phyloP scores from a whole-genome alignment of 495 filamentous ascomycete species.

The Talaromyces liani region DNA sequence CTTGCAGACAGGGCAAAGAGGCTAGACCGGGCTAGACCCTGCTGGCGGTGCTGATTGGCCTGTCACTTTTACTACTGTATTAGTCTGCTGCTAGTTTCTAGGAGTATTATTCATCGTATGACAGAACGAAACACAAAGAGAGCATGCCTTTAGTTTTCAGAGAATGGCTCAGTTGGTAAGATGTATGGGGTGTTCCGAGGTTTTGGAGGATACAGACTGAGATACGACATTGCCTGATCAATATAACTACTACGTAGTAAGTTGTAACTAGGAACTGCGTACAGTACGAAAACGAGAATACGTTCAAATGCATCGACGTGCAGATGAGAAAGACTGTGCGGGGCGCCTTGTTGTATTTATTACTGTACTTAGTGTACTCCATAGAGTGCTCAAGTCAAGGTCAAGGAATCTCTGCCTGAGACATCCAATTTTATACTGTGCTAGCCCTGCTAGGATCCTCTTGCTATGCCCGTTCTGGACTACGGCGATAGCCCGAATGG shows the following conservation, averaged over 20 bases:
- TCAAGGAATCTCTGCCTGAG: not conserved
- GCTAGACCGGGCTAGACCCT: constrained; percentile 1
- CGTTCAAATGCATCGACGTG: not conserved
- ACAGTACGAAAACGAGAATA: not conserved
- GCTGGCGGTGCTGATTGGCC: not conserved
- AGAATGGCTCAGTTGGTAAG: too few species aligned
- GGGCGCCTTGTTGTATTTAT: not conserved
- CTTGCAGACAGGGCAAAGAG: not conserved
- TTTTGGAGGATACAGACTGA: too few species aligned
- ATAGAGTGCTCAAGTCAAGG: too few species aligned
- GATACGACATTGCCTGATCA: not conserved
- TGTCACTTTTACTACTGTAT: not conserved
- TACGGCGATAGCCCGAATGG: not conserved
- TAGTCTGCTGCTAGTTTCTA: not conserved
- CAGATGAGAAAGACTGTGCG: not conserved
- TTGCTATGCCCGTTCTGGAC: not conserved
- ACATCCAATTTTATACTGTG: not conserved
- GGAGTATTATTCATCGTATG: not conserved
- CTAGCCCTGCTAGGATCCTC: not conserved
- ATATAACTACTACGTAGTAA: too few species aligned
- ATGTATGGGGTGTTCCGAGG: too few species aligned
- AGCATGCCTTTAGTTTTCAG: too few species aligned
- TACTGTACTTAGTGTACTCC: too few species aligned
- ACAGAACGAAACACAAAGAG: not conserved
- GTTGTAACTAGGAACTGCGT: too few species aligned